phyloP scores from a whole-genome alignment of 192 early-diverging fungal species.

The Obelidium mucronatum region DNA sequence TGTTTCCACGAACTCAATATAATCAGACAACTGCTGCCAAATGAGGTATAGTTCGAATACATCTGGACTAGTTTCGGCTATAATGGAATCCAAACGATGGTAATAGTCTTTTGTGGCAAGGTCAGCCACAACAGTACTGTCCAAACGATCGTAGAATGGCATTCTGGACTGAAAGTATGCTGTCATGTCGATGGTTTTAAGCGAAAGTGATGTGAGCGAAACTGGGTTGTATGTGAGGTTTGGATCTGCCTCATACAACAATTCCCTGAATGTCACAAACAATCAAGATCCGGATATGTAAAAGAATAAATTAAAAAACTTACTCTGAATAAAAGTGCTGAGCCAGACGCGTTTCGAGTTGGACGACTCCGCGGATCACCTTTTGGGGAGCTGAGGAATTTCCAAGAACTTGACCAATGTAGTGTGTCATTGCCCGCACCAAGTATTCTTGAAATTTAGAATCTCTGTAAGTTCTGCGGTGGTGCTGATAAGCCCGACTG shows the following conservation, averaged over 20 bases:
- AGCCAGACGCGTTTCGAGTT: neutral
- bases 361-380: neutral
- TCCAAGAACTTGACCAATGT: neutral
- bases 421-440: neutral
- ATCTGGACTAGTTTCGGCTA: conserved; percentile 34
- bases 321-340: neutral
- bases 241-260: neutral
- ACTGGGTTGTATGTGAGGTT: neutral
- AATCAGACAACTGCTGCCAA: conserved; percentile 53
- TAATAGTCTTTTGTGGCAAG: neutral
- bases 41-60: conserved; percentile 60
- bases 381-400: neutral
- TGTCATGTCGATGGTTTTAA: neutral
- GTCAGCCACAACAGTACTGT: neutral
- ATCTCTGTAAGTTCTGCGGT: neutral
- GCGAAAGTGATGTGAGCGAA: neutral
- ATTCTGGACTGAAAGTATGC: neutral
- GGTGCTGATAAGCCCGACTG: neutral
- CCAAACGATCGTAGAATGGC: neutral
- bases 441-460: neutral
- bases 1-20: conserved; percentile 47
- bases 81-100: neutral
- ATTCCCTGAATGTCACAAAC: neutral
- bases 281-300: neutral
- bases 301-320: neutral